Percentiles rank a stretch among this genome's conserved stretches.
phyloP scores from a whole-genome alignment of 2,329 filamentous ascomycete genomes.

The Ophiostoma quercus region DNA sequence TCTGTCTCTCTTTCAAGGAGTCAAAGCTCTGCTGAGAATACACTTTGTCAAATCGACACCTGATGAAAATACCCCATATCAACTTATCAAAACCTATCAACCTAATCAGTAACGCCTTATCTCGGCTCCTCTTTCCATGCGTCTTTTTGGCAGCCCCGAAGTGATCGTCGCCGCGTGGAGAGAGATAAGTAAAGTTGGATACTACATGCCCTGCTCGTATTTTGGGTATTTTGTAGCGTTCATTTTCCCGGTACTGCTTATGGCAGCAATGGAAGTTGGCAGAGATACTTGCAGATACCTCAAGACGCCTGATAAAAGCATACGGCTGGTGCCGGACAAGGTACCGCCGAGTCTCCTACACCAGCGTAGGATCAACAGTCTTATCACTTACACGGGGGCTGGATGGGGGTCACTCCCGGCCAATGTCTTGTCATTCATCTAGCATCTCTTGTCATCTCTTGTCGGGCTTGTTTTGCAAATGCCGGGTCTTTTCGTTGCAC shows the following conservation, averaged over 20 bases:
- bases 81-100: slow-evolving; percentile 5
- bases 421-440: not conserved
- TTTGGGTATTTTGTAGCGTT: not conserved
- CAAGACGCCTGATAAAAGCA: not conserved
- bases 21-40: not conserved
- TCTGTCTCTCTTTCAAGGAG: not conserved
- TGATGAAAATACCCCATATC: slow-evolving; percentile 11
- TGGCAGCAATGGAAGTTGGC: not conserved
- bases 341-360: not conserved
- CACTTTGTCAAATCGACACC: slow-evolving; percentile 14
- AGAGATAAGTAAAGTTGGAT: slow-evolving; percentile 10
- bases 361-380: not conserved
- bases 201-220: not conserved
- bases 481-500: not conserved
- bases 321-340: not conserved
- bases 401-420: not conserved
- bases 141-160: slow-evolving; percentile 2
- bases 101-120: not conserved
- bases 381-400: slow-evolving; percentile 2
- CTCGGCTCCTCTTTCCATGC: not conserved
- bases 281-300: not conserved
- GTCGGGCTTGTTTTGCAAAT: not conserved
- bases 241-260: not conserved
- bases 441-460: not conserved
- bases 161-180: slow-evolving; percentile 2